Base-by-base conservation (phyloP, 2,329 filamentous ascomycete species). In the Colletotrichum horii region DNA sequence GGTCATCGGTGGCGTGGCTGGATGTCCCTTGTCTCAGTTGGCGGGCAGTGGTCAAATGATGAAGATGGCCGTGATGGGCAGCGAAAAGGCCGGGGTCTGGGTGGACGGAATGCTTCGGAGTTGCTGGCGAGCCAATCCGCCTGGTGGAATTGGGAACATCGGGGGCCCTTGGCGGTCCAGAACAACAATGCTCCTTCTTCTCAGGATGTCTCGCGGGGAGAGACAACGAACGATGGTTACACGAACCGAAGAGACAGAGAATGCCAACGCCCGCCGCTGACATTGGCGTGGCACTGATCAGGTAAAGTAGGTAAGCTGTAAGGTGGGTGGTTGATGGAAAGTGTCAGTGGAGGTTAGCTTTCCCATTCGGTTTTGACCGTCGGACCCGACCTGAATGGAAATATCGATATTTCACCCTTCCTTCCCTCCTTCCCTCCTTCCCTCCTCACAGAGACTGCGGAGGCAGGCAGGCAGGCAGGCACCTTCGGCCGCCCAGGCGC, bases 191-290 rank as follows among this genome's bases (percentile, higher is more conserved):
- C 19, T 7, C 43, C 43, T 52, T 52, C n/a, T 52, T 52, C n/a
- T 52, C 48, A 26, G 56, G 36, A 36, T 68, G 73, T 73, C 73
- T 75, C 22, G 22, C 64, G 14, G 8, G 70, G 64, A 28, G 36
- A 71, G 67, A 74, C 71, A 66, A 65, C 66, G 71, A 64, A 48
- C 32, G 55, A 60, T 65, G 48, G 73, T 73, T 67, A 73, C 73
- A 75, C 73, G 22, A 68, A 64, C 58, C 2, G 67, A 15, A 58
- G 64, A 73, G 48, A 65, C 58, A 68, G 56, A 64, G 73, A 68
- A 67, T 75, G 61, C 68, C 68, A 43, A 32, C 43, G 60, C 60
- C 34, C 61, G 61, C 32, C 14, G 34, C 36, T 26, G 24, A 16
- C 34, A 24, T 22, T 64, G 58, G 34, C 22, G 36, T 43, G 14